These are phyloP conservation scores for sorghum (Sorghum bicolor) DNA, from an alignment of 176 grass and related monocot species.

Conservation along the genomic window Sorghum_bicolor_NCBIv3 NC_012870.2:22285001-22285500, in stretches of 20 bases:
- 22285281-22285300: not conserved
- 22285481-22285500: not conserved
- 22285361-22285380: not conserved
- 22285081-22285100: constrained; percentile 21
- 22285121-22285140: constrained; percentile 12
- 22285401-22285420: not conserved
- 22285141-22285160: constrained; percentile 32
- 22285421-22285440: not conserved
- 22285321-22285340: constrained; percentile 11
- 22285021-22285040: not conserved
- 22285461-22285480: not conserved
- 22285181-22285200: not conserved
- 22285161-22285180: constrained; percentile 18
- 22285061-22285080: constrained; percentile 12
- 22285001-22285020: not conserved
- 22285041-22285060: not conserved
- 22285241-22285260: not conserved
- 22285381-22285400: constrained; percentile 10
- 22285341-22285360: constrained; percentile 10
- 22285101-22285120: constrained; percentile 21
- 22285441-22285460: constrained; percentile 16
- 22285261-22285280: constrained; percentile 18
- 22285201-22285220: constrained; percentile 22
- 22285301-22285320: constrained; percentile 13
- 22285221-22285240: constrained; percentile 12